Base-by-base conservation (phyloP, 768 basidiomycete species). In the Suillus americanus region DNA sequence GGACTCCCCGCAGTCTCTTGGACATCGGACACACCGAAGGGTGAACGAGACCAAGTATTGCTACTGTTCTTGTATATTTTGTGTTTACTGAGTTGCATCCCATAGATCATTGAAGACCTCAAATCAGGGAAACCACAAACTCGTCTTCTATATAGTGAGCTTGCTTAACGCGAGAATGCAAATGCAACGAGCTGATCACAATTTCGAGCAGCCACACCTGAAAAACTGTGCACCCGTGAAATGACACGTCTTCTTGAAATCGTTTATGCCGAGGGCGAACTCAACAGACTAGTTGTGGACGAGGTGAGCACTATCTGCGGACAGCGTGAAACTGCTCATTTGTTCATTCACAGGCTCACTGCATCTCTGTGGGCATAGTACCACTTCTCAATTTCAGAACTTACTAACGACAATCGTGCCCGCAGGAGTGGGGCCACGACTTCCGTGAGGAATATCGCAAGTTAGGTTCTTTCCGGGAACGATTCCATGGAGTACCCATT, bases 391-490 rank as follows among this genome's bases (percentile, higher is more conserved):
- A 25, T 14, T 33, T 23, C 40, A 28, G 43, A 14, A 53, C 10
- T 25, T n/a, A 25, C 56, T 14, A 59, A 35, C 45, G 14, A 13
- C n/a, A 9, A 25, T 28, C 10, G 43, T 67, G 0, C 65, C 25
- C 20, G 23, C 20, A 92, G 89, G 92, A 93, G 80, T 94, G 91
- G 92, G 91, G 91, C 0, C 91, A 92, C 56, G 87, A 92, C 69
- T 93, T 93, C 72, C 86, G 93, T 30, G 80, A 74, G 38, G 89
- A 92, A 50, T 95, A 94, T 70, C 79, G 92, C 51, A 82, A 79
- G 30, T 80, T 95, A 28, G 93, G 92, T 5, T 73, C 78, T 45
- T 91, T 95, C 73, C 85, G 93, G 2, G 79, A 84, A 43, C 81
- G 79, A 35, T 94, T 88, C 70, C 82, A 83, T 1, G 79, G 82